Base-by-base conservation (phyloP, 148 eudicot genomes). In the Vaccinium vitisidaea region DNA sequence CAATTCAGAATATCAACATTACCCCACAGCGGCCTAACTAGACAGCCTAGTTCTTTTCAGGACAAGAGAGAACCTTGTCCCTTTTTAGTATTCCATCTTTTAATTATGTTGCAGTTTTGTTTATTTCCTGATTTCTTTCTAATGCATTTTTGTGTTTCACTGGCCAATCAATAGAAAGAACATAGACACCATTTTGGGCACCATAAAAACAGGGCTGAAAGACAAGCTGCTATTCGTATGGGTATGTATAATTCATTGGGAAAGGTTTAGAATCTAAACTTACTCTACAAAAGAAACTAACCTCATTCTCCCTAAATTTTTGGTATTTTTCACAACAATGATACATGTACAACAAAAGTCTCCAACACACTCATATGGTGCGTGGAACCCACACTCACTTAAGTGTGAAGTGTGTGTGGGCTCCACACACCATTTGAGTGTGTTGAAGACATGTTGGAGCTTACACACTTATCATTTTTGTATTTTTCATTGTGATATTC, bases 151-250 rank as follows among this genome's bases (percentile, higher is more conserved):
- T 1, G n/a, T 65, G 70, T 70, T 83, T 67, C 56, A 63, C 32
- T 55, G 12, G 0, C 46, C 36, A 30, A 32, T 58, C 59, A n/a
- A 48, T 74, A 89, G 91, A 10, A 77, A 50, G 36, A 87, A 86
- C 46, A 55, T 87, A 14, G 88, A 85, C 23, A 43, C 4, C 30
- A 79, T 89, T 53, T 83, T 89, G 84, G 74, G 27, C 69, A 21
- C 8, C 11, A 65, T 89, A 18, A 85, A 83, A 79, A 67, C 18
- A 11, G 89, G 86, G 3, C n/a, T 69, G 67, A 81, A 70, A 73
- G 39, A 65, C 78, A 87, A 82, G 75, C 5, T 89, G 52, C 2
- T 86, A 2, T 87, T 87, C 80, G 83, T 75, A 6, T 89, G 89
- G 91, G 89, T 87, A 79, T 49, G 87, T 81, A 16, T 49, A 23